Evolutionary conservation across 805 yeast species (phyloP).

Genomic region (Spathaspora hagerdaliae): DNA sequence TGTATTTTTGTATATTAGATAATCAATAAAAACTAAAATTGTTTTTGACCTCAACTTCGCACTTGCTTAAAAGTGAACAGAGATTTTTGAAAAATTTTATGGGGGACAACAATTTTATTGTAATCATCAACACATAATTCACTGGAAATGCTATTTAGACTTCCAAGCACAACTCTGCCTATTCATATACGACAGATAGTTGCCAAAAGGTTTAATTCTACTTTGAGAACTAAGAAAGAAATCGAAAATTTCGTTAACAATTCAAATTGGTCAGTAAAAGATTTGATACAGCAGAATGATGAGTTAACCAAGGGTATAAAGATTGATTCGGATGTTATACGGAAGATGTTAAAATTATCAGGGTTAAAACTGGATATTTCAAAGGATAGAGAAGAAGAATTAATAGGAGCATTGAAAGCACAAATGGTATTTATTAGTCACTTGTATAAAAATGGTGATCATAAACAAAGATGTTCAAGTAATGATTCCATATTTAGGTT

Average conservation of each 20-base stretch:
- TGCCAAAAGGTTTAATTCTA: too few relatives aligned
- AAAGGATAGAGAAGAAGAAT: conserved; percentile 13
- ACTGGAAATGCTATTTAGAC: too few relatives aligned
- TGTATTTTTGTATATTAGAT: too few relatives aligned
- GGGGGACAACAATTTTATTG: too few relatives aligned
- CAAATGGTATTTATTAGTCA: conserved; percentile 34
- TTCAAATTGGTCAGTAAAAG: conserved; percentile 17
- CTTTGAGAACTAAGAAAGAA: conserved; percentile 2
- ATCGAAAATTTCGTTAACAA: conserved; percentile 6
- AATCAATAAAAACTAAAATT: too few relatives aligned
- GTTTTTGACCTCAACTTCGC: too few relatives aligned
- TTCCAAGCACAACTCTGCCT: too few relatives aligned
- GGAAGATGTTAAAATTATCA: conserved; percentile 29
- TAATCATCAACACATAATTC: too few relatives aligned
- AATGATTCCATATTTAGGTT: conserved; percentile 29
- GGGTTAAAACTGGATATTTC: conserved; percentile 25
- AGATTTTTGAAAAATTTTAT: too few relatives aligned
- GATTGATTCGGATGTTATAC: conserved; percentile 9
- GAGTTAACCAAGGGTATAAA: conserved; percentile 3
- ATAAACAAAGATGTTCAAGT: conserved; percentile 1
- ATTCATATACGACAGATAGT: too few relatives aligned
- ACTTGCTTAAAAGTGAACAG: too few relatives aligned
- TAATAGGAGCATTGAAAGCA: conserved; percentile 24
- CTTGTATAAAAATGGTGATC: conserved; percentile 19
- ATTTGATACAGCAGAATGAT: conserved; percentile 8